These are phyloP conservation scores for Paramyrothecium roridum DNA, from an alignment of 2,329 filamentous ascomycete species.

Conservation along the genomic window DNA sequence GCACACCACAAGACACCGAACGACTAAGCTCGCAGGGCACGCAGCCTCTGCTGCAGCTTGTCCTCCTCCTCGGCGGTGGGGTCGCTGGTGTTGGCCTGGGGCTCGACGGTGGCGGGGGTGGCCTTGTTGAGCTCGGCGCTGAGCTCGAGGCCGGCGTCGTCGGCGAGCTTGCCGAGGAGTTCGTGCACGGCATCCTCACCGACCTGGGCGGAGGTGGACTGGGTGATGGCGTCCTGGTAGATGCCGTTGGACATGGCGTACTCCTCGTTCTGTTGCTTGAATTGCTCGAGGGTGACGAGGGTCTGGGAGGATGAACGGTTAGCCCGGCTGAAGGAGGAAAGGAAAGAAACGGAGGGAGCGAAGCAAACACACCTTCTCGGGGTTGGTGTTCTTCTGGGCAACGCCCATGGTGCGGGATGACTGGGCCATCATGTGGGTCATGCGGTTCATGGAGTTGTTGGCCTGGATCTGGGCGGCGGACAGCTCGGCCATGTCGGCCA, in stretches of 20 bases:
- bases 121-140: conserved; percentile 67
- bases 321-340: neutral
- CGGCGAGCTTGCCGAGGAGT: conserved; percentile 79
- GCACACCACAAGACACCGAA: neutral
- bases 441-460: conserved; percentile 63
- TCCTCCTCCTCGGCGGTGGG: conserved; percentile 78
- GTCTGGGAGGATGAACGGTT: conserved; percentile 31
- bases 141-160: conserved; percentile 83
- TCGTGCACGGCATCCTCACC: conserved; percentile 83
- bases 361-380: conserved; percentile 43
- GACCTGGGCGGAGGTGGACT: conserved; percentile 70
- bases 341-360: neutral
- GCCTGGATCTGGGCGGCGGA: conserved; percentile 60
- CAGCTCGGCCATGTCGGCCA: conserved; percentile 62
- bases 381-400: conserved; percentile 57
- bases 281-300: conserved; percentile 58
- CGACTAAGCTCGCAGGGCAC: conserved; percentile 49
- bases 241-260: conserved; percentile 67
- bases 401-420: conserved; percentile 56
- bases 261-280: conserved; percentile 61
- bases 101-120: conserved; percentile 54
- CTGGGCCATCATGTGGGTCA: conserved; percentile 62
- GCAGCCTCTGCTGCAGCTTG: conserved; percentile 60
- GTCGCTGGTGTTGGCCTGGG: conserved; percentile 56
- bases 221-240: conserved; percentile 81